These are phyloP conservation scores for Agroathelia rolfsii DNA, from an alignment of 1,284 basidiomycete species.

Conservation along the genomic window DNA sequence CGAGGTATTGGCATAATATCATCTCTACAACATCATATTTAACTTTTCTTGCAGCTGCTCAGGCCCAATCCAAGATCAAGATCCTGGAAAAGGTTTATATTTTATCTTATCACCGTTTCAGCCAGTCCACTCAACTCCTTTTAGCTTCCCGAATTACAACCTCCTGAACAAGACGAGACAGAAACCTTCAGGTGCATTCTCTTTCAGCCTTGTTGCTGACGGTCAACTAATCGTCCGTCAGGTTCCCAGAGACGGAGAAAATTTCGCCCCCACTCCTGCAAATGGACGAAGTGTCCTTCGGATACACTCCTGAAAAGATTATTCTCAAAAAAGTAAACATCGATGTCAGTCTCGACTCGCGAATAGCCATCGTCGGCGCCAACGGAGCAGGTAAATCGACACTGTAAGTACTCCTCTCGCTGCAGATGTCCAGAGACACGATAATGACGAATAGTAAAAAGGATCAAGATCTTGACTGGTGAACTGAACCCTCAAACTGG, in stretches of 20 bases:
- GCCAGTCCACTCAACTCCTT: constrained; percentile 1
- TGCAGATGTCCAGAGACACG: background rate
- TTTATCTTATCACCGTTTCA: background rate
- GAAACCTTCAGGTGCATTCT: constrained; percentile 72
- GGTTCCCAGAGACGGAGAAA: constrained; percentile 90
- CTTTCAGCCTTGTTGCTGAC: constrained; percentile 5
- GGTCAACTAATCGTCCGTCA: constrained; percentile 17
- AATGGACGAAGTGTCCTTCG: constrained; percentile 86
- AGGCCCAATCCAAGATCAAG: constrained; percentile 97
- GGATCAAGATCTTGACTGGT: constrained; percentile 93
- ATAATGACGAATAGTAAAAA: constrained; percentile 20
- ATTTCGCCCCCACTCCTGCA: constrained; percentile 95
- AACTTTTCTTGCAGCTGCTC: constrained; percentile 46
- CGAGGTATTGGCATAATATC: constrained; percentile 52
- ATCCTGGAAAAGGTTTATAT: constrained; percentile 80
- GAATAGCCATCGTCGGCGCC: constrained; percentile 86
- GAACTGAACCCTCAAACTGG: constrained; percentile 76
- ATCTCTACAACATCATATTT: background rate
- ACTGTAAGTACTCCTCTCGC: constrained; percentile 32
- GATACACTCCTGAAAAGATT: constrained; percentile 76
- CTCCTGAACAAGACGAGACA: constrained; percentile 83
- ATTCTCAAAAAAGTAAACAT: constrained; percentile 82
- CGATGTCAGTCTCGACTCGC: constrained; percentile 82
- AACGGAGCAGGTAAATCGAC: constrained; percentile 79
- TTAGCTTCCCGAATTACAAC: constrained; percentile 83